These are phyloP conservation scores for Mortierella sp. DNA, from an alignment of 371 early-diverging fungal genomes.

Conservation along the genomic window DNA sequence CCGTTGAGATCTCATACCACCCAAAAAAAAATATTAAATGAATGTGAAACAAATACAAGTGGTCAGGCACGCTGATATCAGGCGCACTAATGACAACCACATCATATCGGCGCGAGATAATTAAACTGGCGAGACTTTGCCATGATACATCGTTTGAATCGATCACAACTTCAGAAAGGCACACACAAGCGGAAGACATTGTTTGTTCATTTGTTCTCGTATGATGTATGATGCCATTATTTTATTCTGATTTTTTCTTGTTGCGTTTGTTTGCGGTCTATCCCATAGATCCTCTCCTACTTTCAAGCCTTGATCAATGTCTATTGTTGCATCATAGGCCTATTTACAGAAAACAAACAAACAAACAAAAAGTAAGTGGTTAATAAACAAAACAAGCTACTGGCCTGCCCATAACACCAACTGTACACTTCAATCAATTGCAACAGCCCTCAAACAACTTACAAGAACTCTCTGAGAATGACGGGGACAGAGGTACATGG, in stretches of 20 bases:
- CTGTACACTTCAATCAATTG: not conserved
- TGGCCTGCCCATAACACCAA: too few species aligned
- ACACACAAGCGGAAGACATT: not conserved
- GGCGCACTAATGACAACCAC: too few species aligned
- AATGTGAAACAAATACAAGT: too few species aligned
- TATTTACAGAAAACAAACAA: not conserved
- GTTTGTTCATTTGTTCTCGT: not conserved
- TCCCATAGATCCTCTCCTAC: not conserved
- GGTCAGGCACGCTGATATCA: too few species aligned
- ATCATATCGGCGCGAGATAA: too few species aligned
- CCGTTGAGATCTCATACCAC: too few species aligned
- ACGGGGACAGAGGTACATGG: conserved; percentile 95
- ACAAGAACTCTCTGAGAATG: conserved; percentile 67
- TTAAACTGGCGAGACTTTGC: too few species aligned
- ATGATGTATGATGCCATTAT: not conserved
- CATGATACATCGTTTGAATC: too few species aligned
- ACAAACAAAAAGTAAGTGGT: not conserved
- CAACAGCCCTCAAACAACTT: conserved; percentile 12
- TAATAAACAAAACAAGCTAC: not conserved
- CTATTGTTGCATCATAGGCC: conserved; percentile 56
- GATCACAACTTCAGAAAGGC: too few species aligned
- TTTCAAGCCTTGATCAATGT: not conserved
- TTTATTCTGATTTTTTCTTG: not conserved
- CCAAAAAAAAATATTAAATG: too few species aligned
- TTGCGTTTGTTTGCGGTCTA: not conserved